A percentile compares a stretch with the other conserved stretches of the same genome.
Conservation (phyloP, 176 grass and related monocot species). For the Eleusine indica region DNA sequence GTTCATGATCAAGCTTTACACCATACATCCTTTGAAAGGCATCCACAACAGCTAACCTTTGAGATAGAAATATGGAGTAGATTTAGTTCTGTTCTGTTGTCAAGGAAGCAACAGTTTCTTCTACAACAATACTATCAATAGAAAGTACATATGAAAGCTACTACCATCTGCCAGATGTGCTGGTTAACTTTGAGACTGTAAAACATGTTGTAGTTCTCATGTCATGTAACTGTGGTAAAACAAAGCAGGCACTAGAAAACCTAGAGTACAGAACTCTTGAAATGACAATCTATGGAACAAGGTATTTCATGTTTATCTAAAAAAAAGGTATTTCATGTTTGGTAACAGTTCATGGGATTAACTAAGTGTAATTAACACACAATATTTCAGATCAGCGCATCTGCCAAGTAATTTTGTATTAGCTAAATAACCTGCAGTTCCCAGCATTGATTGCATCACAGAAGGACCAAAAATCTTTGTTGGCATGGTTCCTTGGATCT, state of each 20-base stretch:
- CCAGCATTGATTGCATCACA: conserved; percentile 95
- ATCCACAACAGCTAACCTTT: conserved; percentile 72
- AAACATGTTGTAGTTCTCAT: not conserved
- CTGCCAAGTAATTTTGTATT: not conserved
- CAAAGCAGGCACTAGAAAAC: conserved; percentile 15
- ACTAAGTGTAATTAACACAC: not conserved
- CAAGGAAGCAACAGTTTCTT: conserved; percentile 23
- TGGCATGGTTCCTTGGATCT: conserved; percentile 67
- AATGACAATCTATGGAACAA: not conserved
- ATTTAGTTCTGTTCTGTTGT: conserved; percentile 36
- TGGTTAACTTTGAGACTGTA: not conserved
- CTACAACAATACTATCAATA: not conserved
- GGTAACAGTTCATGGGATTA: conserved; percentile 20
- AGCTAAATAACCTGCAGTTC: conserved; percentile 82
- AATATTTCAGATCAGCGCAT: conserved; percentile 15
- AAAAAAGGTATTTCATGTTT: not conserved
- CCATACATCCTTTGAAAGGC: conserved; percentile 88
- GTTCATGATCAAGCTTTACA: conserved; percentile 63
- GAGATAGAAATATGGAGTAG: conserved; percentile 28
- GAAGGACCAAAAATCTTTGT: conserved; percentile 87
- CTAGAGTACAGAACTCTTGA: not conserved
- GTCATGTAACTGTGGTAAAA: conserved; percentile 3
- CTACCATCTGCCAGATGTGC: not conserved
- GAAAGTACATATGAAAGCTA: conserved; percentile 17
- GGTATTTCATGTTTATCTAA: not conserved